Evolutionary conservation across 2,329 filamentous ascomycete genomes (phyloP).

Genomic region (Davidsoniella virescens): DNA sequence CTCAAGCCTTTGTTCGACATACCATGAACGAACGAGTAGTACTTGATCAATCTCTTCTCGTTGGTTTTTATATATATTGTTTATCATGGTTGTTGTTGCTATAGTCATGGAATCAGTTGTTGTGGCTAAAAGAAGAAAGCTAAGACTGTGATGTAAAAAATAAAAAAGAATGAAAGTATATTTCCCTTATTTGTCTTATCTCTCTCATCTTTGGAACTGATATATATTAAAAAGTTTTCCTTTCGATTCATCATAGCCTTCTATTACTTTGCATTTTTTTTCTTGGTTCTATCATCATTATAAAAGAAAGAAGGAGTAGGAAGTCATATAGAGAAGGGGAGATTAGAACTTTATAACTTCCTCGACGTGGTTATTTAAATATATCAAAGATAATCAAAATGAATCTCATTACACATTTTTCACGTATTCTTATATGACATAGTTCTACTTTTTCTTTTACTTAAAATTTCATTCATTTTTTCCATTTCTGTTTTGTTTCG

Average conservation of each 20-base stretch:
- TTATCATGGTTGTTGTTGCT: neutral
- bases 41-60: neutral
- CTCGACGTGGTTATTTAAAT: no score
- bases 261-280: no score
- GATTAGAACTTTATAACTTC: no score
- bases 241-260: neutral
- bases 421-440: neutral
- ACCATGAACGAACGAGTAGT: constrained; percentile 29
- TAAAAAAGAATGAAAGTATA: no score
- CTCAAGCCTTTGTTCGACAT: constrained; percentile 91
- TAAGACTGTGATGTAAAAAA: no score
- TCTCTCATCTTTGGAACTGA: neutral
- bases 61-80: neutral
- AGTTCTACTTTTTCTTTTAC: neutral
- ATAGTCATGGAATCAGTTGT: neutral
- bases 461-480: constrained; percentile 5
- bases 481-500: neutral
- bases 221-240: neutral
- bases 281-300: no score
- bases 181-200: no score
- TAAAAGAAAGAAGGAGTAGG: no score
- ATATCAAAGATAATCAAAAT: no score
- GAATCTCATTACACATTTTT: neutral
- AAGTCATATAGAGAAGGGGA: no score
- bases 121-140: no score